Evolutionary conservation across 1,139 yeast genomes (phyloP).

Genomic region (Insectozyma bohioensis): DNA sequence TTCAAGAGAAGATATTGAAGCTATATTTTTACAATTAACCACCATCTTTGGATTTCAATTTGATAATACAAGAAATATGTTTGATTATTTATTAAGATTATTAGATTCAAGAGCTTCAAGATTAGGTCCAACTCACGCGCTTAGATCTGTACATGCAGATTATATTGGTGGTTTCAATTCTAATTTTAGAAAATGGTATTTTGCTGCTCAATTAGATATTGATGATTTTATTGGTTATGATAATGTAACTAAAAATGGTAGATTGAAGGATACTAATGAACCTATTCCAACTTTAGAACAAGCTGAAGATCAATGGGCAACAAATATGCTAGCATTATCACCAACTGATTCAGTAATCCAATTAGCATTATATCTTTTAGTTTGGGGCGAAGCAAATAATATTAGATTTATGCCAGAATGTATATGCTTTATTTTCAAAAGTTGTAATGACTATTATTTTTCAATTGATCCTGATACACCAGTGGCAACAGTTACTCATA

Average conservation of each 20-base stretch:
- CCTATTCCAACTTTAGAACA: slow-evolving; percentile 53
- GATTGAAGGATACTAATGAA: slow-evolving; percentile 30
- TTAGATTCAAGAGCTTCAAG: slow-evolving; percentile 73
- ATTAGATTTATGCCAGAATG: slow-evolving; percentile 45
- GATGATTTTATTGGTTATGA: slow-evolving; percentile 81
- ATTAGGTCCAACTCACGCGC: slow-evolving; percentile 53
- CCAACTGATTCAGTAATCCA: slow-evolving; percentile 63
- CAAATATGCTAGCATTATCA: slow-evolving; percentile 54
- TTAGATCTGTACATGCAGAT: slow-evolving; percentile 64
- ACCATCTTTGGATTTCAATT: slow-evolving; percentile 68
- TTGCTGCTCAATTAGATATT: slow-evolving; percentile 86
- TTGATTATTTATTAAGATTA: slow-evolving; percentile 58
- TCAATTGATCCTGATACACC: slow-evolving; percentile 36
- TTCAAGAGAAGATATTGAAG: slow-evolving; percentile 53
- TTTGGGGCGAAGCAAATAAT: slow-evolving; percentile 48
- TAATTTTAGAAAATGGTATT: slow-evolving; percentile 93
- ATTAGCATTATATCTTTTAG: slow-evolving; percentile 39
- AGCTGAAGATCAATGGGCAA: slow-evolving; percentile 77
- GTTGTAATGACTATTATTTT: slow-evolving; percentile 46
- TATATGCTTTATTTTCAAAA: slow-evolving; percentile 37
- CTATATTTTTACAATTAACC: slow-evolving; percentile 50
- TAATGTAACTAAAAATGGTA: slow-evolving; percentile 43
- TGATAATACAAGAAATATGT: slow-evolving; percentile 65
- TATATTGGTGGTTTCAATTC: slow-evolving; percentile 90
- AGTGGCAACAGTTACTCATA: slow-evolving; percentile 18